Conservation (phyloP, 2,329 filamentous ascomycete species). For the Calonectria naviculata region DNA sequence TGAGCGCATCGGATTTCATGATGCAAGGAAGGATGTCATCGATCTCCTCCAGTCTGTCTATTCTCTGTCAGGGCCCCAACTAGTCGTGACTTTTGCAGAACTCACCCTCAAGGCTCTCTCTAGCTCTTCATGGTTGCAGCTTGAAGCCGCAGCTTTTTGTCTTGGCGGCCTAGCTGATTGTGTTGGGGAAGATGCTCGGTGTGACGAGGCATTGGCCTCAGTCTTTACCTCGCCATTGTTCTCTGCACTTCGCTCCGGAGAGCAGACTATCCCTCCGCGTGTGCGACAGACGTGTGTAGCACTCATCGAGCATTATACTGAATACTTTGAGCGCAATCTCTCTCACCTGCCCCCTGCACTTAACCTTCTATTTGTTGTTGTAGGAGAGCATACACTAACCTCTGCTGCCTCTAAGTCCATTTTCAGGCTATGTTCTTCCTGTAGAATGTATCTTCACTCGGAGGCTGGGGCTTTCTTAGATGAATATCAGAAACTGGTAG, state of each 20-base stretch:
- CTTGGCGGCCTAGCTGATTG: slow-evolving; percentile 76
- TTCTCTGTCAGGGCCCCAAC: slow-evolving; percentile 65
- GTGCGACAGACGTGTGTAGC: slow-evolving; percentile 76
- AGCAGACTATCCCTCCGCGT: slow-evolving; percentile 67
- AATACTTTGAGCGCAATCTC: slow-evolving; percentile 79
- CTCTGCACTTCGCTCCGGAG: slow-evolving; percentile 61
- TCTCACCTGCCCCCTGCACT: slow-evolving; percentile 76
- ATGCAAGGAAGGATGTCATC: slow-evolving; percentile 82
- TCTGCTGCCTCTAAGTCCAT: slow-evolving; percentile 81
- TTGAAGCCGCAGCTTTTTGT: slow-evolving; percentile 72
- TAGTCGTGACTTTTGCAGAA: slow-evolving; percentile 68
- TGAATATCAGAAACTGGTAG: slow-evolving; percentile 74
- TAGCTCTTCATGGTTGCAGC: slow-evolving; percentile 64
- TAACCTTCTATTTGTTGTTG: slow-evolving; percentile 78
- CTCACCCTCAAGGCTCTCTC: slow-evolving; percentile 62
- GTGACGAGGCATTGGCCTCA: slow-evolving; percentile 67
- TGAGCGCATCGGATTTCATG: slow-evolving; percentile 74
- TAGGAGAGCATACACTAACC: slow-evolving; percentile 71
- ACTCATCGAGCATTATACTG: slow-evolving; percentile 77
- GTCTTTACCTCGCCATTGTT: slow-evolving; percentile 73
- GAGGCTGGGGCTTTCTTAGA: slow-evolving; percentile 76
- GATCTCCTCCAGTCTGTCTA: slow-evolving; percentile 82
- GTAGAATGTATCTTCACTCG: slow-evolving; percentile 73
- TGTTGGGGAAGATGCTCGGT: slow-evolving; percentile 65
- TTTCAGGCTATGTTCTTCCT: slow-evolving; percentile 78